Evolutionary conservation across 1,284 basidiomycete genomes (phyloP), one percentile per base, ranked within the genome.

Genomic region (Trichosporon sp.): DNA sequence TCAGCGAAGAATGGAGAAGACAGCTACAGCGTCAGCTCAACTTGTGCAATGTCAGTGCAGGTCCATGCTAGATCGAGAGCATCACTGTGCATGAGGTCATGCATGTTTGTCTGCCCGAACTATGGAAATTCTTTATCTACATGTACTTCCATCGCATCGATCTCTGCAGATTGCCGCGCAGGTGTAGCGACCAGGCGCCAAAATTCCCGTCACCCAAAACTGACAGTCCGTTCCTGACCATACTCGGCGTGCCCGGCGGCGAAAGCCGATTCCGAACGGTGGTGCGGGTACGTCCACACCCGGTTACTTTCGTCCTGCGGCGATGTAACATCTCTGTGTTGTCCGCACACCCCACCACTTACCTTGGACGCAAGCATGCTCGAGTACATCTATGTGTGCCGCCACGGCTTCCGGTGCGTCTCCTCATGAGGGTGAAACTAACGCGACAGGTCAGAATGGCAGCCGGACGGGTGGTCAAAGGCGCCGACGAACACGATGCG

Each of bases 321-420:
- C 49, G 49, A 13, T 16, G 9, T 6, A n/a, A 27, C 49, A 9
- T 27, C 25, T 54, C 27, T 7, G 25, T 25, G 4, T 14, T 8
- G 16, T n/a, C 33, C 31, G 16, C 31, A 11, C 52, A 13, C 58
- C 19, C 16, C 40, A 44, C 40, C 40, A 21, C 2, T 21, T n/a
- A 37, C n/a, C n/a, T n/a, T n/a, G n/a, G n/a, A n/a, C n/a, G n/a
- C 16, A 10, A 60, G 21, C 4, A 82, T 81, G 80, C 74, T 84
- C 29, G 80, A 83, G 59, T 77, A 79, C 34, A 79, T 84, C 66
- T 83, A 83, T 73, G 74, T 84, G 63, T 80, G 79, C 60, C 74
- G 83, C 0, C 83, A 84, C 72, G 81, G 81, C 11, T 82, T 82
- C 71, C 70, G 81, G 69, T 77, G 63, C 32, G 73, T 69, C 14